A percentile compares a stretch with the other conserved stretches of the same genome.
These are phyloP conservation scores for Larix kaempferi DNA, from an alignment of 75 land plant species.

Conservation along the genomic window DNA sequence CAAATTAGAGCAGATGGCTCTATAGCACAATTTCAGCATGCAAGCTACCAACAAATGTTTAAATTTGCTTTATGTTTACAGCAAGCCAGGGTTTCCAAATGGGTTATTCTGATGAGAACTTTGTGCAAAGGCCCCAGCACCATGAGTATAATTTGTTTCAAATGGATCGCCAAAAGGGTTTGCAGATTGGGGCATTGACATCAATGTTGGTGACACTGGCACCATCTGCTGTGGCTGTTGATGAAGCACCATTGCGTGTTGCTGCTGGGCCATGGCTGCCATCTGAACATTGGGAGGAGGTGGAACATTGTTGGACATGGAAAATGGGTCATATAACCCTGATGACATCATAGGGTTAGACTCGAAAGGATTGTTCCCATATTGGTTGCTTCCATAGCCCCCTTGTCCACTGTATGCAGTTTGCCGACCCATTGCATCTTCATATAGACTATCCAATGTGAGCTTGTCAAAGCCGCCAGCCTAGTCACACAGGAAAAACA, in stretches of 20 bases:
- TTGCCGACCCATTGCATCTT: slow-evolving; percentile 51
- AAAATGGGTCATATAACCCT: slow-evolving; percentile 68
- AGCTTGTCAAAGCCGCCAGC: slow-evolving; percentile 94
- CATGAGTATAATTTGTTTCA: slow-evolving; percentile 9
- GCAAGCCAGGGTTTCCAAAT: slow-evolving; percentile 47
- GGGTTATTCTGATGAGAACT: slow-evolving; percentile 34
- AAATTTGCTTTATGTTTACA: slow-evolving; percentile 13
- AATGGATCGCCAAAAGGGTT: slow-evolving; percentile 63
- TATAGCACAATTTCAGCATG: no score
- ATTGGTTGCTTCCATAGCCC: background rate
- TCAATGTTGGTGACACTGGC: slow-evolving; percentile 20
- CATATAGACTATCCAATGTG: slow-evolving; percentile 89
- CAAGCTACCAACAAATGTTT: no score
- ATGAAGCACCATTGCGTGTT: slow-evolving; percentile 50
- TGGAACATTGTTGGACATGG: slow-evolving; percentile 62
- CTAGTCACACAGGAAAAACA: slow-evolving; percentile 27
- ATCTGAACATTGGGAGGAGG: slow-evolving; percentile 88
- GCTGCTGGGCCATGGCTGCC: slow-evolving; percentile 88
- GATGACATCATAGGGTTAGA: slow-evolving; percentile 22
- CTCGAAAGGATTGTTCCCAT: slow-evolving; percentile 39
- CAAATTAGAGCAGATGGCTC: no score
- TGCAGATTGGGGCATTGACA: slow-evolving; percentile 11
- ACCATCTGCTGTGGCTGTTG: slow-evolving; percentile 54
- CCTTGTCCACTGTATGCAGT: slow-evolving; percentile 29
- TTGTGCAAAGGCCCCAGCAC: slow-evolving; percentile 12